phyloP scores from a whole-genome alignment of 169 alveolate genomes.

The Eimeria sp. region DNA sequence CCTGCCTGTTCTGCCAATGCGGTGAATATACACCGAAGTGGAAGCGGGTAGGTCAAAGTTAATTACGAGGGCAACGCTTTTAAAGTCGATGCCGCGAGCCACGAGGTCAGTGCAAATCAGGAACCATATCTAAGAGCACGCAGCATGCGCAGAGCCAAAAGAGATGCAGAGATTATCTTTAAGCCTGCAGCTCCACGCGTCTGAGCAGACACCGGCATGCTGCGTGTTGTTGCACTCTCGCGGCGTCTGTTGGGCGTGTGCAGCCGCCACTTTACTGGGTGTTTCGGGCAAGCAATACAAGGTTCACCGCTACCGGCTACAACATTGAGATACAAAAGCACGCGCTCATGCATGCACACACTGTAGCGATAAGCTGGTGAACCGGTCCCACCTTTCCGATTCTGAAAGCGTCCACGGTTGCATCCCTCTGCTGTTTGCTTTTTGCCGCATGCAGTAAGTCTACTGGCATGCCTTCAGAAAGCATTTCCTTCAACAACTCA shows the following conservation, averaged over 20 bases:
- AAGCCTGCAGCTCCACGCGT: neutral
- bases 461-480: constrained; percentile 80
- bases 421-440: constrained; percentile 86
- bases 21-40: constrained; percentile 96
- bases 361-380: neutral
- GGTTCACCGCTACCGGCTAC: neutral
- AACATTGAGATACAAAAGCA: neutral
- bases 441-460: constrained; percentile 83
- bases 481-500: constrained; percentile 79
- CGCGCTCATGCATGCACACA: neutral
- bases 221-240: too few species aligned
- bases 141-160: neutral
- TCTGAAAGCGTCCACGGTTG: constrained; percentile 87
- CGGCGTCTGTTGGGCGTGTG: neutral
- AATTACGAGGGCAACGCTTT: constrained; percentile 96
- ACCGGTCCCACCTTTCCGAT: constrained; percentile 82
- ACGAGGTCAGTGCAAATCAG: constrained; percentile 97
- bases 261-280: neutral
- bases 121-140: constrained; percentile 92
- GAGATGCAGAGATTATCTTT: neutral
- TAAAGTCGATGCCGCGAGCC: constrained; percentile 99
- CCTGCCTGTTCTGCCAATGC: constrained; percentile 99
- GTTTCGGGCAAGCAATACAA: neutral
- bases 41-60: constrained; percentile 98
- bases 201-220: too few species aligned